Base-by-base conservation (phyloP, 2,329 filamentous ascomycete genomes). In the Penicillium oxalicum region DNA sequence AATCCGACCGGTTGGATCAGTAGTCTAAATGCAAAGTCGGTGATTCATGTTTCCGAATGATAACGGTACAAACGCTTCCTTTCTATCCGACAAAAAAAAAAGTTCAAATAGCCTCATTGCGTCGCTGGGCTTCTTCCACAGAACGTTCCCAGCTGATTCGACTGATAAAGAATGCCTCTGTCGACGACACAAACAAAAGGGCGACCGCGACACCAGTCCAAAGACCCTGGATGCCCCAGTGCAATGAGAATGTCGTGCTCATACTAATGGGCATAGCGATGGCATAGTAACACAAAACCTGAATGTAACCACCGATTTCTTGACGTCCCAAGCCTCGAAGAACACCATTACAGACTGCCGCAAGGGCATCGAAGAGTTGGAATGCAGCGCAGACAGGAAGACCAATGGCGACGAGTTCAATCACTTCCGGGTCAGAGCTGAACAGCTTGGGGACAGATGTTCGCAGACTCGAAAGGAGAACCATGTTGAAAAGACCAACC, bases 311-410 rank as follows among this genome's bases (percentile, higher is more conserved):
- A 9, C 91, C 91, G 48, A 97, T 83, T 55, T 89, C 84, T 69
- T 97, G 91, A 49, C 87, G 82, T 2, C 93, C 93, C 12, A 97
- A 80, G 9, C 91, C 91, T 37, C 93, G 80, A 27, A 97, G 77
- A 35, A 96, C 77, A 27, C 91, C 91, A 61, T 93, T 91, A 49
- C 87, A 89, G 35, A 85, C 85, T 3, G 87, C 81, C 0, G 87
- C 82, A 13, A 95, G 67, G 1, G 87, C 83, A 67, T 98, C 91
- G 60, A 94, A 91, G 25, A 95, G 78, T 66, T 97, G 91, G 77
- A 96, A 94, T 1, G 88, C 79, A 0, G 91, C 90, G 51, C 88
- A 88, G 2, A 96, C 72, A 0, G 90, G 91, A 33, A 96, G 77
- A 2, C 89, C 81, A 2, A 71, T 68, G 0, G 87, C 80, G 18